These are phyloP conservation scores for Eucalyptus decipiens DNA, from an alignment of 345 rosid genomes.

Conservation along the genomic window DNA sequence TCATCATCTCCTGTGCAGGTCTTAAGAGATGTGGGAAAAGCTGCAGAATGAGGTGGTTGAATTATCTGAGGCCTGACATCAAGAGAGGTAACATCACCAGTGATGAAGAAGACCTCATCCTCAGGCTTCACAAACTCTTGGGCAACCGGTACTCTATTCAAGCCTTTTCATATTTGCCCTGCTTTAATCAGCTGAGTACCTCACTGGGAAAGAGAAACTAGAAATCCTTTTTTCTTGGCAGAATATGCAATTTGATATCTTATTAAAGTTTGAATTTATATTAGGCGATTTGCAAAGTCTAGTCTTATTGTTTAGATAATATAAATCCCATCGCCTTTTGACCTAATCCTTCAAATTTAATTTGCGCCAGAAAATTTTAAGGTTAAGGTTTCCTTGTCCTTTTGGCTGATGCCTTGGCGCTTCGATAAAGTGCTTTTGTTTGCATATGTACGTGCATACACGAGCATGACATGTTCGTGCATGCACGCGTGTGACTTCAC, in stretches of 20 bases:
- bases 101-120: constrained; percentile 20
- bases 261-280: not conserved
- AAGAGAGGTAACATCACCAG: constrained; percentile 18
- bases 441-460: not conserved
- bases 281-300: not conserved
- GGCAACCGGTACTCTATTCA: constrained; percentile 10
- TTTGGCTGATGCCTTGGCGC: not conserved
- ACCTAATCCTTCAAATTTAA: not conserved
- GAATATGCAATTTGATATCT: not conserved
- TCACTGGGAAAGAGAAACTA: not conserved
- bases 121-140: constrained; percentile 18
- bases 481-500: not conserved
- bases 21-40: constrained; percentile 18
- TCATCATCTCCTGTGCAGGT: not conserved
- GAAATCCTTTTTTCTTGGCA: not conserved
- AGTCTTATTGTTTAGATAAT: not conserved
- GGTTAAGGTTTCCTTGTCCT: not conserved
- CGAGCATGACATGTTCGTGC: not conserved
- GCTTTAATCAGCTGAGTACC: not conserved
- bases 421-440: not conserved
- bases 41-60: constrained; percentile 21
- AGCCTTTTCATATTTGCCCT: not conserved
- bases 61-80: constrained; percentile 18
- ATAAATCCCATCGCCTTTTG: not conserved
- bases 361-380: not conserved